Evolutionary conservation across 1,139 yeast species (phyloP), one percentile per base, ranked within the genome.

Genomic region (Kodamaea fungicola): DNA sequence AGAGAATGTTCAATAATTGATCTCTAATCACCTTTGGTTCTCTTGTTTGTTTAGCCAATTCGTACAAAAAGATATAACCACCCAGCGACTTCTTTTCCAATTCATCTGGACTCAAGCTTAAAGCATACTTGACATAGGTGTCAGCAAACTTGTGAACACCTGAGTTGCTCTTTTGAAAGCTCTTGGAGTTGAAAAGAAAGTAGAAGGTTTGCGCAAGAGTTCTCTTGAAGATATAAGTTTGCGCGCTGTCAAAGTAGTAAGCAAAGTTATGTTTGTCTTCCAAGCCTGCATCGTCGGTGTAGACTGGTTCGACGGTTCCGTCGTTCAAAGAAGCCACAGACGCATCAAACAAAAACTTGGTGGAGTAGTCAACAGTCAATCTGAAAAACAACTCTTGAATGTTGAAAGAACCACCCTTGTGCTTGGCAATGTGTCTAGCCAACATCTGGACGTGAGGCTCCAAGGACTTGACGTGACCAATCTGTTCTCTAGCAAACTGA

Each of bases 401-500:
- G 44, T 70, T 64, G 40, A 70, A 50, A 7, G 45, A 42, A 19
- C 45, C 35, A 8, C 57, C 59, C 8, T 54, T 39, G 37, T 45
- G 30, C 36, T 54, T 55, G 24, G 47, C 45, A 30, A 74, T 45
- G 33, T 65, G 71, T 34, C 58, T 59, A 29, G 64, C 59, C 33
- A 76, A 55, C 7, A 51, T 55, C 47, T 64, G 66, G 10, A 73
- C 46, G 44, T 75, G 80, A 9, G 67, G 70, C 48, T 74, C 79
- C 46, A 77, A 62, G 22, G 65, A 44, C 40, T 62, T 59, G 31
- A 76, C 70, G 45, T 74, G 80, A 8, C 75, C 68, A 32, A 78
- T 70, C 52, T 76, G 81, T 46, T 75, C 80, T 42, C 79, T 62
- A 19, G 76, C 67, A 55, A 78, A 78, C 52, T 76, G 81, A 1